phyloP scores from a whole-genome alignment of 805 yeast species.

The Blastobotrys chiropterorum region DNA sequence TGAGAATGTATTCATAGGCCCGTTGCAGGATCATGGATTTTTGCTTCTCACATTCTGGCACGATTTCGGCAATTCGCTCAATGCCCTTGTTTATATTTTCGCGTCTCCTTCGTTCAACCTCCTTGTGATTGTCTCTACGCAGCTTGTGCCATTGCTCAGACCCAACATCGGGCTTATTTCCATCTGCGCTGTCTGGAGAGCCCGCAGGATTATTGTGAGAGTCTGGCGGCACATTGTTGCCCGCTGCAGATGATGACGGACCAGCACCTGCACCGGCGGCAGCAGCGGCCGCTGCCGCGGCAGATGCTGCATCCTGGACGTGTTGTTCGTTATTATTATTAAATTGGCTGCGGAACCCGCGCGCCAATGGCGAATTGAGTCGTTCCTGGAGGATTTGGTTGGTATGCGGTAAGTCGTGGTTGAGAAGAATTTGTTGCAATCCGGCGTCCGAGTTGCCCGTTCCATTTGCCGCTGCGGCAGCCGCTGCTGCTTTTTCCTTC shows the following conservation, averaged over 20 bases:
- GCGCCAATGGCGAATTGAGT: slow-evolving; percentile 1
- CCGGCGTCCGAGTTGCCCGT: neutral
- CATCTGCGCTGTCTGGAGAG: neutral
- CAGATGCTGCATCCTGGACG: slow-evolving; percentile 4
- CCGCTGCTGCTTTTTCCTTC: neutral
- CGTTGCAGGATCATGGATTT: slow-evolving; percentile 84
- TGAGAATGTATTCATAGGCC: slow-evolving; percentile 85
- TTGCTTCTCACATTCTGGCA: slow-evolving; percentile 80
- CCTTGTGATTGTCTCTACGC: slow-evolving; percentile 88
- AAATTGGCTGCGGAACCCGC: slow-evolving; percentile 3
- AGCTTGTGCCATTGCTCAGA: slow-evolving; percentile 76
- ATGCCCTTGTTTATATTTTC: slow-evolving; percentile 87
- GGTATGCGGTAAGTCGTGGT: slow-evolving; percentile 3
- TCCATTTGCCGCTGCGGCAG: neutral
- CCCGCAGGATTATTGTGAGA: neutral
- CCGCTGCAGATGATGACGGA: no score
- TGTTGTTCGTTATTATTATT: neutral
- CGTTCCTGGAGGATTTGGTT: slow-evolving; percentile 4
- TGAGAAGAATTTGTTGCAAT: slow-evolving; percentile 3
- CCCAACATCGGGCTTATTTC: slow-evolving; percentile 58
- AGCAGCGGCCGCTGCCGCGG: slow-evolving; percentile 10
- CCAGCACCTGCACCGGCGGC: slow-evolving; percentile 2
- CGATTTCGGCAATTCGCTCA: slow-evolving; percentile 64
- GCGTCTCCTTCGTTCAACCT: slow-evolving; percentile 89
- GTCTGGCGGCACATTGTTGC: neutral